Percentiles rank a stretch among this genome's conserved stretches.
phyloP scores from a whole-genome alignment of 306 rosid species.

The Chamaecrista fasciculata region DNA sequence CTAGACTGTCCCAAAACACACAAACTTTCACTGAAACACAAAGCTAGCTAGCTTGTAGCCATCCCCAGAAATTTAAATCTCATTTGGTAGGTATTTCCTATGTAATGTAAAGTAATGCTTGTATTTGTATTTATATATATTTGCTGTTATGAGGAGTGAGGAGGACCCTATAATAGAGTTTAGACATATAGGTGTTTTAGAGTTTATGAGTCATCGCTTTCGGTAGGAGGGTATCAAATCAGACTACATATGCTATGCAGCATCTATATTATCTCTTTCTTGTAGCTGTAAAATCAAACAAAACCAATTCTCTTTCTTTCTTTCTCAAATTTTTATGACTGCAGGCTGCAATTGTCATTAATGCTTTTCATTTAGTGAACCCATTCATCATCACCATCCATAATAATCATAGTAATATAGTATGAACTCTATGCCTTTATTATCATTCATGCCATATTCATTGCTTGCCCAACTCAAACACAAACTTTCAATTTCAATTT shows the following conservation, averaged over 20 bases:
- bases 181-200: slow-evolving; percentile 31
- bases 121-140: too few relatives aligned
- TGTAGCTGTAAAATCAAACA: slow-evolving; percentile 11
- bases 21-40: slow-evolving; percentile 39
- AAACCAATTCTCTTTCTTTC: slow-evolving; percentile 14
- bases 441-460: slow-evolving; percentile 18
- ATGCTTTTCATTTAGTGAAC: slow-evolving; percentile 31
- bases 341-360: slow-evolving; percentile 27
- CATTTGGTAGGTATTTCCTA: slow-evolving; percentile 22
- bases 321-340: slow-evolving; percentile 20
- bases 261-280: background rate
- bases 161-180: too few relatives aligned
- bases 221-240: slow-evolving; percentile 25
- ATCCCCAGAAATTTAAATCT: slow-evolving; percentile 42
- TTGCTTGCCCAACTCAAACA: too few relatives aligned
- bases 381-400: slow-evolving; percentile 22
- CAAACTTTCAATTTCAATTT: too few relatives aligned
- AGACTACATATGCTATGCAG: background rate
- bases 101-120: too few relatives aligned
- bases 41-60: too few relatives aligned
- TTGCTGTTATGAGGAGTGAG: too few relatives aligned
- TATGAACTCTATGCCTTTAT: slow-evolving; percentile 29
- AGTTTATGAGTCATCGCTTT: slow-evolving; percentile 43
- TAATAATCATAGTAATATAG: too few relatives aligned
- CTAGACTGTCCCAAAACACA: slow-evolving; percentile 12